Percentiles rank a stretch among this genome's conserved stretches.
Conservation (phyloP, 495 filamentous ascomycete genomes). For the Penicillium desertorum region DNA sequence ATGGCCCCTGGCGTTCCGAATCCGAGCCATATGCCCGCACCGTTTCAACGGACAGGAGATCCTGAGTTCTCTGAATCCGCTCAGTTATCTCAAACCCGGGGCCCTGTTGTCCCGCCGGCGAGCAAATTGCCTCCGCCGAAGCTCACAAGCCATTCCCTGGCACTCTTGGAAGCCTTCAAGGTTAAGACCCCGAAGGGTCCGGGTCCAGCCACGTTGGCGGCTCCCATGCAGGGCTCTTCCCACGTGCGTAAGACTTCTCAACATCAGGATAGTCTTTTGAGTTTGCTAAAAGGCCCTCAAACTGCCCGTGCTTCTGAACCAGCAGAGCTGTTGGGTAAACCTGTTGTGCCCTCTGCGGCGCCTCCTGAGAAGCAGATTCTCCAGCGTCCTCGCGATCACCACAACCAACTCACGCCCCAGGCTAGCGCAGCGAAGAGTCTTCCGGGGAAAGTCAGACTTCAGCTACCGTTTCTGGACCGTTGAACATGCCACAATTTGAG, state of each 20-base stretch:
- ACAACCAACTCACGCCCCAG: conserved; percentile 18
- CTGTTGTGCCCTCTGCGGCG: conserved; percentile 21
- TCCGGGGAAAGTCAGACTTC: conserved; percentile 28
- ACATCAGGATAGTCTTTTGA: conserved; percentile 44
- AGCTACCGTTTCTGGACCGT: conserved; percentile 52
- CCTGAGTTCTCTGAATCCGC: conserved; percentile 48
- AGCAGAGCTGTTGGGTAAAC: conserved; percentile 37
- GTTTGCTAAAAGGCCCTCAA: conserved; percentile 35
- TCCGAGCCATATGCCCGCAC: conserved; percentile 37
- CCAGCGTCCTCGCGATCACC: conserved; percentile 33
- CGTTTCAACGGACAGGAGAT: conserved; percentile 55
- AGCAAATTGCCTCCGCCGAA: conserved; percentile 59
- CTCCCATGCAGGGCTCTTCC: conserved; percentile 19
- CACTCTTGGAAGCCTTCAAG: conserved; percentile 66
- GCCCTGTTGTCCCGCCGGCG: conserved; percentile 53
- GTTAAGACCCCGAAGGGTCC: conserved; percentile 35
- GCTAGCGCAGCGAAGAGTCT: conserved; percentile 13
- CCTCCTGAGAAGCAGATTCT: conserved; percentile 37
- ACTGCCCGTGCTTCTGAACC: conserved; percentile 25
- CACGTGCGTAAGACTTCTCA: conserved; percentile 33
- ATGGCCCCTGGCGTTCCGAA: conserved; percentile 12
- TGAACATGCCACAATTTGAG: conserved; percentile 52
- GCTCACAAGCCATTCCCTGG: conserved; percentile 62
- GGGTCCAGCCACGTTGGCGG: conserved; percentile 31
- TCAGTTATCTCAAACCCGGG: conserved; percentile 39